Evolutionary conservation across 2,329 filamentous ascomycete genomes (phyloP).

Genomic region (Neopestalotiopsis sp.): DNA sequence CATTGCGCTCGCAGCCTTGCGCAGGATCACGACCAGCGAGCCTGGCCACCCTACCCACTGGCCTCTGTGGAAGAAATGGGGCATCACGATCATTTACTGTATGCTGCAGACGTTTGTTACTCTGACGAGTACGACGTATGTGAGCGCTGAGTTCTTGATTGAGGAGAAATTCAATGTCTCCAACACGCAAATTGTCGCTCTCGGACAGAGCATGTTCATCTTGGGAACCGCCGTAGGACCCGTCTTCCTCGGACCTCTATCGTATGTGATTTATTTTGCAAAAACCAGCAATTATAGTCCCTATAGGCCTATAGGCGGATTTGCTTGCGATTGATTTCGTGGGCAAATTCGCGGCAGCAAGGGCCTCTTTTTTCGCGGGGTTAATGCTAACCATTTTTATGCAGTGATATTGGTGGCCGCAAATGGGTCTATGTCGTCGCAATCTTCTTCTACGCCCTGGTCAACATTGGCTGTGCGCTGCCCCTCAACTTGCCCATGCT

Average conservation of each 20-base stretch:
- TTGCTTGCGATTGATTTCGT: background rate
- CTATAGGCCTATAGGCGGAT: background rate
- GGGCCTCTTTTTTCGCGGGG: background rate
- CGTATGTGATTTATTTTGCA: conserved; percentile 34
- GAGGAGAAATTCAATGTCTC: conserved; percentile 42
- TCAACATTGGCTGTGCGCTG: conserved; percentile 42
- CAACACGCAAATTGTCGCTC: conserved; percentile 41
- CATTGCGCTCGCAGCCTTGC: conserved; percentile 31
- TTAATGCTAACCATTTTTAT: conserved; percentile 11
- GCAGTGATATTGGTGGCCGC: conserved; percentile 44
- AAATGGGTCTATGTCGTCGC: conserved; percentile 50
- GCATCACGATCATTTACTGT: conserved; percentile 33
- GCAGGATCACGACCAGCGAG: conserved; percentile 31
- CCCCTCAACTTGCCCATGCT: conserved; percentile 44
- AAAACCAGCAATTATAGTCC: background rate
- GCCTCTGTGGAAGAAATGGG: conserved; percentile 36
- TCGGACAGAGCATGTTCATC: conserved; percentile 49
- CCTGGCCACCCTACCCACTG: conserved; percentile 36
- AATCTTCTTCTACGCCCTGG: conserved; percentile 39
- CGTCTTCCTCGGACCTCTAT: conserved; percentile 45
- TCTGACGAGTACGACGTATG: conserved; percentile 44
- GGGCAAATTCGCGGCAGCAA: background rate
- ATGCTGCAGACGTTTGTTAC: conserved; percentile 43
- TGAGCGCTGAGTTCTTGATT: conserved; percentile 43
- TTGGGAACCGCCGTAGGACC: conserved; percentile 47